Evolutionary conservation across 2,329 filamentous ascomycete genomes (phyloP), one percentile per base, ranked within the genome.

Genomic region (Lizonia empirigonia): DNA sequence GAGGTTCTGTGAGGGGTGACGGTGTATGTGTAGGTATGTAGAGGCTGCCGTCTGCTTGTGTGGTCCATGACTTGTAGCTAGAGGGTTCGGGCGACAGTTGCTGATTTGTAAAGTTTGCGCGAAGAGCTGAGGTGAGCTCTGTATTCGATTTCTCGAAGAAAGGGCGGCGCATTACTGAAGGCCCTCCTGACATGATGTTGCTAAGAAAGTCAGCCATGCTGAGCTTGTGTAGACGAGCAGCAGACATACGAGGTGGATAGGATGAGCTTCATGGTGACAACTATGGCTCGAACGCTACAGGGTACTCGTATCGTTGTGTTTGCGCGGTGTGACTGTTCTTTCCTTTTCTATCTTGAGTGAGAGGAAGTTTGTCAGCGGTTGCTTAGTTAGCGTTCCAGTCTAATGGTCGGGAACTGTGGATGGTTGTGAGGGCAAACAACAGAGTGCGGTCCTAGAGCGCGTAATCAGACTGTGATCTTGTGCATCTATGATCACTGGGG

Each of bases 51-150:
- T 59, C 58, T 33, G 68, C 57, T 35, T 69, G 77, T 52, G 82
- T 82, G 0, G 90, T 95, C 92, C 92, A 96, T 16, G 82, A 73
- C 16, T 63, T 64, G 65, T 77, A 77, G 70, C 59, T 69, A 69
- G 73, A 42, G 69, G 76, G 55, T 20, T 70, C 55, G 34, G 69
- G 67, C 61, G 86, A 84, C 67, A 87, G 78, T 70, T 91, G 88
- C 30, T 89, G 87, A 23, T 87, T 84, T 44, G 84, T 73, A 72
- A 97, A 91, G 75, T 93, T 96, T 68, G 86, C 85, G 64, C 90
- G 88, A 15, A 99, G 83, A 3, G 91, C 90, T 67, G 91, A 92
- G 59, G 91, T 89, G 63, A 99, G 84, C 75, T 99, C 94, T 64
- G 92, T 86, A 72, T 97, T 97, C 46, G 93, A 97, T 71, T 92